Percentiles rank a stretch among this genome's conserved stretches.
These are phyloP conservation scores for Cynara cardunculus DNA, from an alignment of 129 eudicot species.

Conservation along the genomic window DNA sequence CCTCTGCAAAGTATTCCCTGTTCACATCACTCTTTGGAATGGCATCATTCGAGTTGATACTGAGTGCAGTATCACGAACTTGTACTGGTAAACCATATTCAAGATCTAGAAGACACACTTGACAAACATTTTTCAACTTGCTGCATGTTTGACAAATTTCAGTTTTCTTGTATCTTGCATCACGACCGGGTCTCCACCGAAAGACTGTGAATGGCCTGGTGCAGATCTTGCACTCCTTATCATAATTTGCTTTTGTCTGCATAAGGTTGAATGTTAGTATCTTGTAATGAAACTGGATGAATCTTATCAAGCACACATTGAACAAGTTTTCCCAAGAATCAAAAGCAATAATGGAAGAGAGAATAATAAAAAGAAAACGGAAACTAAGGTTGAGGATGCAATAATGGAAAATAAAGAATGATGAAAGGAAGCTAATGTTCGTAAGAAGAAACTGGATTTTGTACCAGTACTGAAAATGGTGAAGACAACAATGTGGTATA, in stretches of 20 bases:
- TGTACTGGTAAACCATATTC: slow-evolving; percentile 92
- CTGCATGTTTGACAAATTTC: slow-evolving; percentile 89
- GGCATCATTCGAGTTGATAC: slow-evolving; percentile 71
- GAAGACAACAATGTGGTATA: not conserved
- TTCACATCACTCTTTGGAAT: slow-evolving; percentile 92
- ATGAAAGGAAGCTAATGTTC: not conserved
- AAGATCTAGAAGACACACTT: slow-evolving; percentile 87
- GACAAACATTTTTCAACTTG: slow-evolving; percentile 85
- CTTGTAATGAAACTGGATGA: not conserved
- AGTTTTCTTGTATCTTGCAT: slow-evolving; percentile 82
- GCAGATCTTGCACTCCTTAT: slow-evolving; percentile 85
- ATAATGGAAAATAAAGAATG: not conserved
- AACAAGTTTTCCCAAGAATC: not conserved
- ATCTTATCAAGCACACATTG: not conserved
- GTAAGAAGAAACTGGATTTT: not conserved
- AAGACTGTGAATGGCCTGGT: slow-evolving; percentile 80
- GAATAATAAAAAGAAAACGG: not conserved
- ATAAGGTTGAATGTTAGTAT: not conserved
- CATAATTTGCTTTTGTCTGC: slow-evolving; percentile 81
- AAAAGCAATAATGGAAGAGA: not conserved
- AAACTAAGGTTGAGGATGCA: not conserved
- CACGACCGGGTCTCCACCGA: slow-evolving; percentile 93
- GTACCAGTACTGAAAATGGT: no score
- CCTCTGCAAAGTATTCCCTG: slow-evolving; percentile 89
- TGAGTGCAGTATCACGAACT: slow-evolving; percentile 84